A percentile compares a stretch with the other conserved stretches of the same genome.
phyloP scores from a whole-genome alignment of 2,329 filamentous ascomycete genomes.

The Colletotrichum sp. region DNA sequence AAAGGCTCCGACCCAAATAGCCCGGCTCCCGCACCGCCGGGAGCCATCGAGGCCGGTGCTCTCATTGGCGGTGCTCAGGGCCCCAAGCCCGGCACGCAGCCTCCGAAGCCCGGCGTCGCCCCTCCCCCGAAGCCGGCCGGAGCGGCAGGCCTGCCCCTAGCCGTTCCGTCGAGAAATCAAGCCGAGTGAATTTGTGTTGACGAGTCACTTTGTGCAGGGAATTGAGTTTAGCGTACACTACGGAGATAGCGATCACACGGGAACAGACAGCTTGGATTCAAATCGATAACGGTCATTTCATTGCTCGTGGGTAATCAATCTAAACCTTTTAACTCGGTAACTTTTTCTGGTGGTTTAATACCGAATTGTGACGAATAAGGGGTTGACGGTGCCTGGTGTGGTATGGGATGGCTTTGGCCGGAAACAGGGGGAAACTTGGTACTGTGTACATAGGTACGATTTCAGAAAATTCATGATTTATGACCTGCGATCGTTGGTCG shows the following conservation, averaged over 20 bases:
- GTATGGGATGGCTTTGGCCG: neutral
- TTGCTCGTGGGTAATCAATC: neutral
- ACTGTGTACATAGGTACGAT: slow-evolving; percentile 2
- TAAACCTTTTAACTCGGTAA: neutral
- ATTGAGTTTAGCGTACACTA: neutral
- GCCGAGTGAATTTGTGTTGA: slow-evolving; percentile 6
- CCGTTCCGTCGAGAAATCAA: neutral
- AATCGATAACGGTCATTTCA: neutral
- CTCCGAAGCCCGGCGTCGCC: neutral
- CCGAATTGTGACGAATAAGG: neutral
- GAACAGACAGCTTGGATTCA: neutral
- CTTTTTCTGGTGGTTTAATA: neutral
- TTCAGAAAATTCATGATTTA: neutral
- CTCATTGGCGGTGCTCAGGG: neutral
- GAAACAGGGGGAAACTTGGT: neutral
- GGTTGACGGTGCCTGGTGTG: neutral
- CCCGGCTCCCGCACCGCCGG: neutral
- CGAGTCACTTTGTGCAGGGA: slow-evolving; percentile 5
- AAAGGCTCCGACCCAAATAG: neutral
- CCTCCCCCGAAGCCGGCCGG: neutral
- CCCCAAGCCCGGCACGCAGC: neutral
- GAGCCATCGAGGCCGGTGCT: slow-evolving; percentile 8
- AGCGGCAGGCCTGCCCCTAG: neutral
- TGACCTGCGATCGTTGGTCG: neutral
- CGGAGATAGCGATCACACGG: neutral